These are phyloP conservation scores for Aaosphaeria arxii DNA, from an alignment of 2,329 filamentous ascomycete genomes.

Conservation along the genomic window DNA sequence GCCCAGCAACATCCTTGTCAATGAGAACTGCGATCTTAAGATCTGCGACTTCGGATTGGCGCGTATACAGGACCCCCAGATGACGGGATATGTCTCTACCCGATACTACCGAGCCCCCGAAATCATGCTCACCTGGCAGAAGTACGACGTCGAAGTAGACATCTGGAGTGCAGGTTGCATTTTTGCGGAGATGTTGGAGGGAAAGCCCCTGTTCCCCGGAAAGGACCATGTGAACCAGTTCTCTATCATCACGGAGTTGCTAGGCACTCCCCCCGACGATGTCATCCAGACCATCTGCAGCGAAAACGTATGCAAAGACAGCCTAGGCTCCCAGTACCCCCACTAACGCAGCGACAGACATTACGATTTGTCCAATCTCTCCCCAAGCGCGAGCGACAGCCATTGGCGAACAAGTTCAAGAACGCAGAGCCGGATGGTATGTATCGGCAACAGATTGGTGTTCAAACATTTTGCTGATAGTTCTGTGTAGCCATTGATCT, in stretches of 20 bases:
- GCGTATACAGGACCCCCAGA: constrained; percentile 97
- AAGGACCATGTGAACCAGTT: constrained; percentile 99
- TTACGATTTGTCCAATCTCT: constrained; percentile 96
- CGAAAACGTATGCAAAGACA: constrained; percentile 72
- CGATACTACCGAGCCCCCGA: constrained; percentile 98
- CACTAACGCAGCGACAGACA: constrained; percentile 57
- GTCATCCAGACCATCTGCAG: constrained; percentile 98
- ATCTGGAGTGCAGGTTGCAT: constrained; percentile 99
- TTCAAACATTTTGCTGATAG: constrained; percentile 11
- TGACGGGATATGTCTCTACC: constrained; percentile 98
- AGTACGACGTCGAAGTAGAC: constrained; percentile 98
- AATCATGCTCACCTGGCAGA: constrained; percentile 99
- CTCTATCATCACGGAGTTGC: constrained; percentile 96
- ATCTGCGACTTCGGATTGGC: constrained; percentile 99
- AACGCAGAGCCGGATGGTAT: constrained; percentile 84
- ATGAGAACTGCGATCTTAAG: constrained; percentile 99
- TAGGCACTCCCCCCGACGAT: constrained; percentile 95
- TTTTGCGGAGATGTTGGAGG: constrained; percentile 98
- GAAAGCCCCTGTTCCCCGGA: constrained; percentile 95
- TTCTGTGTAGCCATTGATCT: constrained; percentile 74
- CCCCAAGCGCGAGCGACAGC: constrained; percentile 88
- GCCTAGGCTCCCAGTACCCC: not conserved
- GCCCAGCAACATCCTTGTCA: constrained; percentile 98
- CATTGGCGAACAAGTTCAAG: constrained; percentile 85
- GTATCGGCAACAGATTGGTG: constrained; percentile 13